Conservation (phyloP, 257 asterid species). For the Solanum tarijense region DNA sequence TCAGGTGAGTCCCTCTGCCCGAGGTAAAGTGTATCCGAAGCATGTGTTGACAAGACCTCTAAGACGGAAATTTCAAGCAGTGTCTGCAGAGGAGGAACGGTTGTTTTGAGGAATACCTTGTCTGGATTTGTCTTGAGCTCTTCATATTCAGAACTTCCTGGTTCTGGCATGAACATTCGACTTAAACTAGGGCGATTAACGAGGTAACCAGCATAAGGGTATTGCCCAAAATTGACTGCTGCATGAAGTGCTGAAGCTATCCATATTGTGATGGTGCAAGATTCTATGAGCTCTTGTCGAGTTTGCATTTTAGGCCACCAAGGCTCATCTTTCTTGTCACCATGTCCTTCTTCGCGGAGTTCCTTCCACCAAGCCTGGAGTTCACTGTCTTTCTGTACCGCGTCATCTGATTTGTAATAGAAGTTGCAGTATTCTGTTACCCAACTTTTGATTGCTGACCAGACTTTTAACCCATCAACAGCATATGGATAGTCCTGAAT, state of each 20-base stretch:
- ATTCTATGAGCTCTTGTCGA: conserved; percentile 30
- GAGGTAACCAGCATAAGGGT: conserved; percentile 53
- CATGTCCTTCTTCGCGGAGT: conserved; percentile 50
- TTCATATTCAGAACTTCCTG: conserved; percentile 42
- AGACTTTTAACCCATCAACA: conserved; percentile 71
- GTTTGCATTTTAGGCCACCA: conserved; percentile 81
- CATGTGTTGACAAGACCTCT: conserved; percentile 57
- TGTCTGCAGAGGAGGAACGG: conserved; percentile 49
- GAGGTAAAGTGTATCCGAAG: conserved; percentile 55
- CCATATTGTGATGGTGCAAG: conserved; percentile 72
- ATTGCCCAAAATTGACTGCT: conserved; percentile 63
- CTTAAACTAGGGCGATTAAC: conserved; percentile 48
- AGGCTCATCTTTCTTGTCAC: conserved; percentile 51
- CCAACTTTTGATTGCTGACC: conserved; percentile 75
- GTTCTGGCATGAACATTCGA: conserved; percentile 56
- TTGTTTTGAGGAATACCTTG: conserved; percentile 45
- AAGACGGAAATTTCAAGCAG: conserved; percentile 51
- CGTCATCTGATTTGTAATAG: conserved; percentile 43
- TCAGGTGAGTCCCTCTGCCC: conserved; percentile 37
- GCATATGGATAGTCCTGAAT: conserved; percentile 70
- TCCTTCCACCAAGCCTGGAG: conserved; percentile 85
- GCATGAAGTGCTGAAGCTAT: conserved; percentile 81
- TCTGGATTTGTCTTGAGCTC: conserved; percentile 50
- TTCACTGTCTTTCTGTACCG: conserved; percentile 38
- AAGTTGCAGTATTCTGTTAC: conserved; percentile 49